phyloP scores from a whole-genome alignment of 768 basidiomycete species.

The Lactarius tabidus region DNA sequence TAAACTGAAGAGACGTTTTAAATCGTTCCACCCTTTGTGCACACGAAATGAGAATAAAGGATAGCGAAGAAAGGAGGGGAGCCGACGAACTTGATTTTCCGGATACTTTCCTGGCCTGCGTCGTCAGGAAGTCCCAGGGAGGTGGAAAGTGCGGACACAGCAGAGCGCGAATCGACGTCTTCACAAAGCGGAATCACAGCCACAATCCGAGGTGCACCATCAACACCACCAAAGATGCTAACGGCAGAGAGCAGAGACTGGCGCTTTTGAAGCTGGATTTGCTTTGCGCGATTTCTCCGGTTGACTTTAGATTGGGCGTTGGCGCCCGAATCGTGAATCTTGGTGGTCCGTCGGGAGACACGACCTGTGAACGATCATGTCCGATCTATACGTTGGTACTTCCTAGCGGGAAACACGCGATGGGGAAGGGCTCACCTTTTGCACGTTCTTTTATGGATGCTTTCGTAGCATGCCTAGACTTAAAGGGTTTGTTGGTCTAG shows the following conservation, averaged over 20 bases:
- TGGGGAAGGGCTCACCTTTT: constrained; percentile 53
- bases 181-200: constrained; percentile 80
- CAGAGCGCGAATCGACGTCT: constrained; percentile 52
- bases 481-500: constrained; percentile 88
- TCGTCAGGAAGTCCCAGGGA: constrained; percentile 53
- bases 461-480: constrained; percentile 88
- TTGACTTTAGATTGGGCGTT: constrained; percentile 71
- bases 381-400: background rate
- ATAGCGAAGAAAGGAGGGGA: constrained; percentile 6
- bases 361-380: constrained; percentile 43
- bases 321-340: constrained; percentile 45
- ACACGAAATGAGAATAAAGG: constrained; percentile 1
- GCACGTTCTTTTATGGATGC: constrained; percentile 76
- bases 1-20: constrained; percentile 87
- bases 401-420: background rate
- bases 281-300: constrained; percentile 81
- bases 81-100: constrained; percentile 61
- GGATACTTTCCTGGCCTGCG: constrained; percentile 52
- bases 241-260: constrained; percentile 62
- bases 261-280: constrained; percentile 70
- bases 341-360: constrained; percentile 50
- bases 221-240: constrained; percentile 73
- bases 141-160: constrained; percentile 54
- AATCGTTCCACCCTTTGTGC: constrained; percentile 72
- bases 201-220: constrained; percentile 81